These are phyloP conservation scores for Canna indica DNA, from an alignment of 176 grass and related monocot species.

Conservation along the genomic window DNA sequence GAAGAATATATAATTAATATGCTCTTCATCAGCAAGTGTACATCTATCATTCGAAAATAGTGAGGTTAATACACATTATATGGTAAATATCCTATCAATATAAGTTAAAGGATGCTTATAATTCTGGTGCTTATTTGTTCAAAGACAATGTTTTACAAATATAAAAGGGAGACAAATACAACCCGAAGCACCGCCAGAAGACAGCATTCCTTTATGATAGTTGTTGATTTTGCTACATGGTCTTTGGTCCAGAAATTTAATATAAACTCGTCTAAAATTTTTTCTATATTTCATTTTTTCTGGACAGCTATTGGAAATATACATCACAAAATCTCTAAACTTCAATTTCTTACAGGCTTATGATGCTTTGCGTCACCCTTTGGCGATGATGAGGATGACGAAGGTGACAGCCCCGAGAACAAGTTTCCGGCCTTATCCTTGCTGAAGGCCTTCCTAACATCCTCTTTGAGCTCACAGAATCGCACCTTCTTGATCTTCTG, in stretches of 20 bases:
- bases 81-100: neutral
- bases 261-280: neutral
- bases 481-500: conserved; percentile 64
- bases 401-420: conserved; percentile 38
- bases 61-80: neutral
- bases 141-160: neutral
- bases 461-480: conserved; percentile 63
- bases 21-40: neutral
- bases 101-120: neutral
- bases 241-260: neutral
- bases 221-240: neutral
- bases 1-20: neutral
- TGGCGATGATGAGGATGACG: conserved; percentile 30
- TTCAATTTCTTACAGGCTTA: conserved; percentile 26
- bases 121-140: neutral
- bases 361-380: conserved; percentile 5
- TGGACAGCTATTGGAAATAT: neutral
- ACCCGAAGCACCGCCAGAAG: neutral
- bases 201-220: neutral
- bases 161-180: neutral
- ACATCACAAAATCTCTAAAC: neutral
- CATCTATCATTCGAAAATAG: neutral
- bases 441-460: conserved; percentile 71
- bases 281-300: neutral
- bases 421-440: conserved; percentile 56